phyloP scores from a whole-genome alignment of 2,329 filamentous ascomycete species.

The Aspergillus tanneri region DNA sequence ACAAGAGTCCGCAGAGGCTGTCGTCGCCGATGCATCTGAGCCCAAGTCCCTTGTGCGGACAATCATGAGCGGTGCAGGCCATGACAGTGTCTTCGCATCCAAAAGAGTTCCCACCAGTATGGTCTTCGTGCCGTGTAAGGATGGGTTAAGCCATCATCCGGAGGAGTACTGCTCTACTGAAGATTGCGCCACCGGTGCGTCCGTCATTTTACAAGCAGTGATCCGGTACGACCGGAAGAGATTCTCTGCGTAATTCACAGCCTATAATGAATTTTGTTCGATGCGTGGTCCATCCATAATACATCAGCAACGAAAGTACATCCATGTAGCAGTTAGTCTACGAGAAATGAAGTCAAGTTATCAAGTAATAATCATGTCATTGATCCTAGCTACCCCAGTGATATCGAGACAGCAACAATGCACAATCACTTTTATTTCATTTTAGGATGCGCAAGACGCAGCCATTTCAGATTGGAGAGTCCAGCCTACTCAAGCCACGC shows the following conservation, averaged over 20 bases:
- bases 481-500: conserved; percentile 32
- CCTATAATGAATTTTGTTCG: too few relatives aligned
- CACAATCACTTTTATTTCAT: conserved; percentile 26
- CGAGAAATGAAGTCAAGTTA: conserved; percentile 13
- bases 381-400: conserved; percentile 31
- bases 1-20: conserved; percentile 56
- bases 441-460: conserved; percentile 25
- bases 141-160: conserved; percentile 64
- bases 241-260: conserved; percentile 32
- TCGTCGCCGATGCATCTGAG: conserved; percentile 52
- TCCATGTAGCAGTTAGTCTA: neutral
- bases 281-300: neutral
- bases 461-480: conserved; percentile 29
- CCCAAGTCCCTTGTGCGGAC: conserved; percentile 47
- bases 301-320: neutral
- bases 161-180: conserved; percentile 61
- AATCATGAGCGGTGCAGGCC: conserved; percentile 65
- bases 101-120: conserved; percentile 62
- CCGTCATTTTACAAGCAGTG: conserved; percentile 38
- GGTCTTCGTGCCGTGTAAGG: conserved; percentile 65
- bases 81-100: conserved; percentile 64
- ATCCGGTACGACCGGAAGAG: conserved; percentile 41
- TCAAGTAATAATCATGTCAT: conserved; percentile 31
- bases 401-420: conserved; percentile 25
- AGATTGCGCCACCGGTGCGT: conserved; percentile 58